Conservation (phyloP, 441 rosid species). For the Populus trichocarpa region DNA sequence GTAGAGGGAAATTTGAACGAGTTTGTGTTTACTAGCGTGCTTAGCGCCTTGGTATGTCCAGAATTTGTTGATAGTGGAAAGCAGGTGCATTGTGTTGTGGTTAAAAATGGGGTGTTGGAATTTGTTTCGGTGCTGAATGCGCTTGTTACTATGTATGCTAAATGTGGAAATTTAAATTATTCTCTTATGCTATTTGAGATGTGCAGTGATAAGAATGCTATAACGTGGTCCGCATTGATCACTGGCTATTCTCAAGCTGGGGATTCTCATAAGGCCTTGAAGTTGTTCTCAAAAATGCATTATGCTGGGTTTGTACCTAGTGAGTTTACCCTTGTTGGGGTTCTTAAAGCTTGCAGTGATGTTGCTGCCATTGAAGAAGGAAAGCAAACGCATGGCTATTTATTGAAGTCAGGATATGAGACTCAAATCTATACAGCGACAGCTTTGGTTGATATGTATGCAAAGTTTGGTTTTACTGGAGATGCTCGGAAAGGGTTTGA, state of each 20-base stretch:
- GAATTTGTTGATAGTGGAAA: slow-evolving; percentile 45
- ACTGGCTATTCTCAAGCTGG: slow-evolving; percentile 83
- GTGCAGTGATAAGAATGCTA: slow-evolving; percentile 52
- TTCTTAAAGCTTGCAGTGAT: slow-evolving; percentile 80
- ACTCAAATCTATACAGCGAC: slow-evolving; percentile 60
- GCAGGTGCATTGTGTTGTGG: slow-evolving; percentile 60
- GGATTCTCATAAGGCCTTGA: slow-evolving; percentile 54
- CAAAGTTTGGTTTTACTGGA: slow-evolving; percentile 55
- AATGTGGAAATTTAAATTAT: slow-evolving; percentile 65
- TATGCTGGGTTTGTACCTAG: slow-evolving; percentile 55
- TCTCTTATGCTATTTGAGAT: slow-evolving; percentile 62
- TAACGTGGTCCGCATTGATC: slow-evolving; percentile 88
- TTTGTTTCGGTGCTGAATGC: slow-evolving; percentile 69
- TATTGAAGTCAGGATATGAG: slow-evolving; percentile 63
- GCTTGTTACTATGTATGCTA: slow-evolving; percentile 81
- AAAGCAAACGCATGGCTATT: slow-evolving; percentile 60
- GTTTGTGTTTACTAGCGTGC: slow-evolving; percentile 63
- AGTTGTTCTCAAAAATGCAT: slow-evolving; percentile 65
- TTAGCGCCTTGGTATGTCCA: slow-evolving; percentile 57
- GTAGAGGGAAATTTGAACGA: slow-evolving; percentile 50
- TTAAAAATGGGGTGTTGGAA: slow-evolving; percentile 50
- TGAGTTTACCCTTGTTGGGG: slow-evolving; percentile 72
- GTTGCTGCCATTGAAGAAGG: slow-evolving; percentile 53
- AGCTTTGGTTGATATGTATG: slow-evolving; percentile 89
- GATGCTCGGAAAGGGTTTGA: slow-evolving; percentile 72